A percentile compares a stretch with the other conserved stretches of the same genome.
These are phyloP conservation scores for Ophioceras dolichostomum DNA, from an alignment of 2,329 filamentous ascomycete species.

Conservation along the genomic window DNA sequence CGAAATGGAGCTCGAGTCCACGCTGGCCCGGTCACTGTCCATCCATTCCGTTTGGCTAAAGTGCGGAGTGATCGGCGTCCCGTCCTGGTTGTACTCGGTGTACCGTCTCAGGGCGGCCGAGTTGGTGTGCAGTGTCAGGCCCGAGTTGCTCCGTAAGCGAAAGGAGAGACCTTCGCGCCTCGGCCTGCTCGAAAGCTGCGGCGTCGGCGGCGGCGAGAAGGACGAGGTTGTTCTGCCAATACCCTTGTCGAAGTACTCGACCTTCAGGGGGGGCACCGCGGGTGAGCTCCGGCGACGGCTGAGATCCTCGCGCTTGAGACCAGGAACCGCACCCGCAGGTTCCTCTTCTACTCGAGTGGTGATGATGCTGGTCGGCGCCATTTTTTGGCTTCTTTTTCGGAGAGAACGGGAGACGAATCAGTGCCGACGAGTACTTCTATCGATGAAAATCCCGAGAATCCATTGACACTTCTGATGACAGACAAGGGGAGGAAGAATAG, in stretches of 20 bases:
- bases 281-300: slow-evolving; percentile 1
- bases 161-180: slow-evolving; percentile 11
- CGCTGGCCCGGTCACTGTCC: too few relatives aligned
- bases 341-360: background rate
- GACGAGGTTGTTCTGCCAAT: slow-evolving; percentile 1
- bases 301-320: background rate
- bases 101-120: slow-evolving; percentile 30
- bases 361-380: background rate
- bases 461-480: too few relatives aligned
- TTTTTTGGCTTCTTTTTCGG: background rate
- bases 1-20: too few relatives aligned
- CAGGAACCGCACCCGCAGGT: background rate
- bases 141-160: slow-evolving; percentile 30
- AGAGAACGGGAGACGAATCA: too few relatives aligned
- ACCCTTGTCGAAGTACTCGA: slow-evolving; percentile 1
- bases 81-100: slow-evolving; percentile 29
- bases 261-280: background rate
- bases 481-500: too few relatives aligned
- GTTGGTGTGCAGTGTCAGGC: slow-evolving; percentile 30
- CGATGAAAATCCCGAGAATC: too few relatives aligned
- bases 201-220: slow-evolving; percentile 14
- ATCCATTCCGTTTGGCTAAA: too few relatives aligned
- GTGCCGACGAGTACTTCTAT: too few relatives aligned
- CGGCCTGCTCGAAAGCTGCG: slow-evolving; percentile 6
- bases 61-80: slow-evolving; percentile 16